A percentile compares a stretch with the other conserved stretches of the same genome.
These are phyloP conservation scores for Mycena polygramma DNA, from an alignment of 768 basidiomycete species.

Conservation along the genomic window DNA sequence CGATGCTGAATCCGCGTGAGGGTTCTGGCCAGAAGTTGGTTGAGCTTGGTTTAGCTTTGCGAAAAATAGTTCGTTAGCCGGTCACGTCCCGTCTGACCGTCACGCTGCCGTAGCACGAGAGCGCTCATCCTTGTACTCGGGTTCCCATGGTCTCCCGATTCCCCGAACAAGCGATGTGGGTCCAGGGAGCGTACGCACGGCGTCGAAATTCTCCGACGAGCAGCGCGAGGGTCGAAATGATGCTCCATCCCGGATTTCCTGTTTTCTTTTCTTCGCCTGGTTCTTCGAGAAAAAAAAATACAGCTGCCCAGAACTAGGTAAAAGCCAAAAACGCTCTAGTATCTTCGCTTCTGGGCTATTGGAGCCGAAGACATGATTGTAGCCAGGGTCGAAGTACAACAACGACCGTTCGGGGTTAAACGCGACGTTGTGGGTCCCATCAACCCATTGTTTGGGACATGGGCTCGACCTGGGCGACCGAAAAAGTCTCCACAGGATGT, in stretches of 20 bases:
- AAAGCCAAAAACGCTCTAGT: background rate
- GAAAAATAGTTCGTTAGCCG: conserved; percentile 33
- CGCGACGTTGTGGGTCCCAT: conserved; percentile 10
- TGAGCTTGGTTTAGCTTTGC: conserved; percentile 16
- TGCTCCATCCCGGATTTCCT: background rate
- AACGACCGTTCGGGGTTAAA: conserved; percentile 1
- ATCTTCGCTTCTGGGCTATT: background rate
- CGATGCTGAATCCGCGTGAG: background rate
- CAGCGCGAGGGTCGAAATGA: background rate
- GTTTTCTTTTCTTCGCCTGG: background rate
- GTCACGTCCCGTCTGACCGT: conserved; percentile 29
- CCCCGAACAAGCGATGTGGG: conserved; percentile 21
- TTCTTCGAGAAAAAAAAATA: background rate
- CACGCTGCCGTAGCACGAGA: conserved; percentile 13
- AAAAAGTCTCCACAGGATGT: background rate
- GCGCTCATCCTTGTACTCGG: conserved; percentile 15
- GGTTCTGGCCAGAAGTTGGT: conserved; percentile 19
- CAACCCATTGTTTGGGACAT: background rate
- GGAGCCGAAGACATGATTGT: background rate
- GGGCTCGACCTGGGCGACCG: background rate
- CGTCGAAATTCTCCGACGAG: background rate
- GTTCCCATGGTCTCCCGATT: conserved; percentile 30
- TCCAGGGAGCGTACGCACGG: conserved; percentile 10
- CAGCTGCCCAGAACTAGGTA: background rate
- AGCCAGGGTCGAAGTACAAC: background rate